A percentile compares a stretch with the other conserved stretches of the same genome.
Conservation (phyloP, 345 rosid species). For the Linum lewisii region DNA sequence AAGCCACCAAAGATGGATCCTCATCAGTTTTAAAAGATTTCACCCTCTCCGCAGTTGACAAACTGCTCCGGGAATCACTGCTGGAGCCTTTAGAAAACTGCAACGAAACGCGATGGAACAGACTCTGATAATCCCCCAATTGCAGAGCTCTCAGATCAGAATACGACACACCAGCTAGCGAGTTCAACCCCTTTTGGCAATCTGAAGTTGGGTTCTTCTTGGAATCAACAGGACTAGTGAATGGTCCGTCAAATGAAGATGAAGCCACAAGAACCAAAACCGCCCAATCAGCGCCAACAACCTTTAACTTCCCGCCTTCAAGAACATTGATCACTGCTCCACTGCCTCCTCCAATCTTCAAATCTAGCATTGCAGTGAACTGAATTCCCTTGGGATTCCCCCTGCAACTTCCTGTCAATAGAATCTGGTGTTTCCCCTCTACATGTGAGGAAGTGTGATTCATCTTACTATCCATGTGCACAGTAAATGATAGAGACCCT, state of each 20-base stretch:
- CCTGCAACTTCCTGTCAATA: slow-evolving; percentile 56
- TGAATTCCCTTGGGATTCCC: slow-evolving; percentile 52
- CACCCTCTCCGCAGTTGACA: slow-evolving; percentile 65
- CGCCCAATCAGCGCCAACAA: slow-evolving; percentile 70
- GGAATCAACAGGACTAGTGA: slow-evolving; percentile 59
- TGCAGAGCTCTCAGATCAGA: slow-evolving; percentile 56
- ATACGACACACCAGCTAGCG: slow-evolving; percentile 40
- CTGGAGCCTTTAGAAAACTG: slow-evolving; percentile 49
- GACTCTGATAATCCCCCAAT: slow-evolving; percentile 58
- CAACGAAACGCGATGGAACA: slow-evolving; percentile 66
- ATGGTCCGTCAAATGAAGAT: slow-evolving; percentile 82
- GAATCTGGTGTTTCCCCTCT: slow-evolving; percentile 40
- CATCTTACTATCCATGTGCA: slow-evolving; percentile 50
- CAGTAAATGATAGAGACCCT: slow-evolving; percentile 60
- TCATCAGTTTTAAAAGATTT: slow-evolving; percentile 59
- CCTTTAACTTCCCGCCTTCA: slow-evolving; percentile 50
- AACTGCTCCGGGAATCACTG: slow-evolving; percentile 16
- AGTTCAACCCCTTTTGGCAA: slow-evolving; percentile 28
- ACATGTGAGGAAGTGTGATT: slow-evolving; percentile 36
- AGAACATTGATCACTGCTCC: slow-evolving; percentile 34
- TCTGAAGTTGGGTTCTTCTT: slow-evolving; percentile 50
- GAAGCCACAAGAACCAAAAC: slow-evolving; percentile 49
- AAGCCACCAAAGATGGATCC: slow-evolving; percentile 81
- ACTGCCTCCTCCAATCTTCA: slow-evolving; percentile 44
- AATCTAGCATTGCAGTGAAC: slow-evolving; percentile 57